phyloP scores from a whole-genome alignment of 2,329 filamentous ascomycete genomes.

The Nemania serpens region DNA sequence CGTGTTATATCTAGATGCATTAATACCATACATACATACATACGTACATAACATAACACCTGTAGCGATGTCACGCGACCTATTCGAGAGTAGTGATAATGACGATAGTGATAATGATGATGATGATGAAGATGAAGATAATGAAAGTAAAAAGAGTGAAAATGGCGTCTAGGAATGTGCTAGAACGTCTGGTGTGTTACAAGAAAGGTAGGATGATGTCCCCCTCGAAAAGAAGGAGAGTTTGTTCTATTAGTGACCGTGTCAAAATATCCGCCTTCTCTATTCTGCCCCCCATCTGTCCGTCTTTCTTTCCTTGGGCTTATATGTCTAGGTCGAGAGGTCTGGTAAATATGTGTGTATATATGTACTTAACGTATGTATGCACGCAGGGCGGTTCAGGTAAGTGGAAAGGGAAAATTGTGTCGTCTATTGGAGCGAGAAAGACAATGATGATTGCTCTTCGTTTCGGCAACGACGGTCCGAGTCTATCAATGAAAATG shows the following conservation, averaged over 20 bases:
- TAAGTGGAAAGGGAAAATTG: not conserved
- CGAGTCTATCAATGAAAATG: not conserved
- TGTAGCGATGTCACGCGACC: constrained; percentile 5
- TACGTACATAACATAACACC: constrained; percentile 9
- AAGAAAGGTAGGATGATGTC: not conserved
- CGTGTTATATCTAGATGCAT: not conserved
- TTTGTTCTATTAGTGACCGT: not conserved
- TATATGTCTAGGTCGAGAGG: no score
- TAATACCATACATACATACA: not conserved
- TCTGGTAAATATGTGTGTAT: not conserved
- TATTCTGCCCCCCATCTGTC: not conserved
- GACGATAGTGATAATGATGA: not conserved
- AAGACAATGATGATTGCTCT: no score
- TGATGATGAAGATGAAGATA: not conserved
- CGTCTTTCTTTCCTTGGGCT: not conserved
- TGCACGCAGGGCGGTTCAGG: no score
- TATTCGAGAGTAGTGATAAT: no score
- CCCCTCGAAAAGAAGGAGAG: no score
- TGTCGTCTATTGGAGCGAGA: no score
- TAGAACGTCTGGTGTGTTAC: not conserved
- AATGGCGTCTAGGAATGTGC: not conserved
- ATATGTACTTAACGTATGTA: no score
- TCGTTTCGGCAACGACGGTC: no score
- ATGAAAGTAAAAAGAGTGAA: not conserved
- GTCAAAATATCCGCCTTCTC: not conserved